Base-by-base conservation (phyloP, 805 yeast genomes). In the Lipomyces yamadae region DNA sequence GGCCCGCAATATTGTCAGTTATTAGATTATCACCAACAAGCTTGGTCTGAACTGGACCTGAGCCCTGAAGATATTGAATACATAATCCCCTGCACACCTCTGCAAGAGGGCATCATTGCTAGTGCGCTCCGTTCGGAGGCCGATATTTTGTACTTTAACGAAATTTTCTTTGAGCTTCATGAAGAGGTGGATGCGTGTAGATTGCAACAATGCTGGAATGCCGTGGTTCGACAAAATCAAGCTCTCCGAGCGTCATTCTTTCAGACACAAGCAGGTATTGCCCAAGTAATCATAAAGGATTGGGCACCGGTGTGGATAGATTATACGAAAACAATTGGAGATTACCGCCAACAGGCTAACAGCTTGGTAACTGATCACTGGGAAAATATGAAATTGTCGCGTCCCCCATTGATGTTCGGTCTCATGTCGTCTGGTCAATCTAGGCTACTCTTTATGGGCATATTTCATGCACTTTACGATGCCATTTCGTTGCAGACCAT, bases 391-490 rank as follows among this genome's bases (percentile, higher is more conserved):
- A 18, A 39, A 6, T 57, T 69, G n/a, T 54, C 64, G 13, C 42
- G 72, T 24, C 72, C 72, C 2, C 67, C 68, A 4, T 6, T 69
- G 8, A 35, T 64, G 3, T 55, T 69, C 33, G 45, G 62, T 29
- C 18, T 62, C 3, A 34, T 61, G 11, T n/a, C 33, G 3, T 30
- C 34, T 13, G 34, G 24, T 15, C 45, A 32, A 4, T 15, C 33
- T 1, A 29, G n/a, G 15, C 32, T 24, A 6, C 35, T 67, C 8
- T 45, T 48, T 37, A 18, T 71, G 48, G 62, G 65, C 7, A 45
- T 72, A 11, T 72, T 71, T 34, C 75, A 73, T 53, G 73, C 72
- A 2, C n/a, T 72, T 11, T 73, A 72, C 56, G 75, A 73, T 53
- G 75, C 72, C 6, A 24, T 53, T 37, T 69, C 73, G 10, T 37